Base-by-base conservation (phyloP, 192 early-diverging fungal species). In the Radiomyces spectabilis region DNA sequence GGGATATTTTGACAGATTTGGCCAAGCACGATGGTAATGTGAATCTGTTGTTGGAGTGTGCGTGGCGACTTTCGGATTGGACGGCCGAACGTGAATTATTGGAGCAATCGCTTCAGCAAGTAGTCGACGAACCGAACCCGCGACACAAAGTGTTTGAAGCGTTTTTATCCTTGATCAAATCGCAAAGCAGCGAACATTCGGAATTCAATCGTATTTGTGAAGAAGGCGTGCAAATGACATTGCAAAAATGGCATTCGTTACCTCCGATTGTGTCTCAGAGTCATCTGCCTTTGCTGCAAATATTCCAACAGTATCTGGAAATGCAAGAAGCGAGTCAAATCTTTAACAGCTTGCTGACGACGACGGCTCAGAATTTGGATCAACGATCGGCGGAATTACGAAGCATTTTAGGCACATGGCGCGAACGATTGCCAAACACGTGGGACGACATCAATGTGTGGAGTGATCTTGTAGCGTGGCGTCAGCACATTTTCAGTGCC, bases 361-460 rank as follows among this genome's bases (percentile, higher is more conserved):
- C 95, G 26, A 92, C 81, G 12, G 83, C 84, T 2, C 67, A 74
- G 25, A 98, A 94, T 49, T 80, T 97, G 29, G 93, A 97, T 39
- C 67, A 63, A 53, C 89, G 91, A 57, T 87, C 91, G 13, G 79
- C 82, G 46, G 94, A 97, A 41, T 69, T 98, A 24, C 97, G 97
- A 61, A 84, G 83, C 29, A 83, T 88, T 18, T 68, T 99, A 18
- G 79, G 85, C 48, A 98, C 92, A 3, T 99, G 97, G 97, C 74
- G 95, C 55, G 97, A 99, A 56, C 80, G 97, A 12, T 71, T 98
- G 37, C 97, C 97, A 10, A 98, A 95, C 63, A 76, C 78, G 33
- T 95, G 93, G 90, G 95, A 98, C 59, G 93, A 96, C 57, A 98
- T 99, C 65, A 88, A 89, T 50, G 75, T 99, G 6, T 99, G 97